Conservation (phyloP, 2,329 filamentous ascomycete species). For the Penicillium polonicum region DNA sequence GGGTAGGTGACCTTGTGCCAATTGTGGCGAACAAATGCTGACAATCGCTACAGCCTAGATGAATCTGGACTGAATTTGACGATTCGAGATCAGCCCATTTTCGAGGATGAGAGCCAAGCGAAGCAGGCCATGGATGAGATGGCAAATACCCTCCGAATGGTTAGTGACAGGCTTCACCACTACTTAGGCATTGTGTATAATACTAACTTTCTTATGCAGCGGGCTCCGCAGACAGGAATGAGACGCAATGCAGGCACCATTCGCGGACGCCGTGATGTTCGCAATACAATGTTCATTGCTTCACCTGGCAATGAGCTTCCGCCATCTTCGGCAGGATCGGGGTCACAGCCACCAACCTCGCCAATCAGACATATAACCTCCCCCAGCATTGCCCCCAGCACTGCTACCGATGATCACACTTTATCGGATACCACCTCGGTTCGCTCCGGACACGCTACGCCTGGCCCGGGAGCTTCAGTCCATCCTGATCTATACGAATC, state of each 20-base stretch:
- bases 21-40: conserved; percentile 6
- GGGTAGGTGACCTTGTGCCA: conserved; percentile 29
- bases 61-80: conserved; percentile 48
- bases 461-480: conserved; percentile 64
- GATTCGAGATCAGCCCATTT: conserved; percentile 51
- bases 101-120: conserved; percentile 51
- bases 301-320: conserved; percentile 40
- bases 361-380: conserved; percentile 46
- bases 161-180: conserved; percentile 23
- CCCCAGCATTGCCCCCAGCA: conserved; percentile 45
- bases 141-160: conserved; percentile 49
- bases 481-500: conserved; percentile 79
- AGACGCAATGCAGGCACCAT: conserved; percentile 72
- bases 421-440: conserved; percentile 88
- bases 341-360: conserved; percentile 34
- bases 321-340: conserved; percentile 26
- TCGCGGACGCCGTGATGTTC: conserved; percentile 83
- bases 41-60: conserved; percentile 36
- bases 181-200: not conserved
- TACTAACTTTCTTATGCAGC: conserved; percentile 31
- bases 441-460: conserved; percentile 79
- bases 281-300: conserved; percentile 84
- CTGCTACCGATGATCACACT: conserved; percentile 61
- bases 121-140: conserved; percentile 49
- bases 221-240: conserved; percentile 53